Percentiles rank a stretch among this genome's conserved stretches.
phyloP scores from a whole-genome alignment of 306 rosid species.

The Begonia peltatifolia region DNA sequence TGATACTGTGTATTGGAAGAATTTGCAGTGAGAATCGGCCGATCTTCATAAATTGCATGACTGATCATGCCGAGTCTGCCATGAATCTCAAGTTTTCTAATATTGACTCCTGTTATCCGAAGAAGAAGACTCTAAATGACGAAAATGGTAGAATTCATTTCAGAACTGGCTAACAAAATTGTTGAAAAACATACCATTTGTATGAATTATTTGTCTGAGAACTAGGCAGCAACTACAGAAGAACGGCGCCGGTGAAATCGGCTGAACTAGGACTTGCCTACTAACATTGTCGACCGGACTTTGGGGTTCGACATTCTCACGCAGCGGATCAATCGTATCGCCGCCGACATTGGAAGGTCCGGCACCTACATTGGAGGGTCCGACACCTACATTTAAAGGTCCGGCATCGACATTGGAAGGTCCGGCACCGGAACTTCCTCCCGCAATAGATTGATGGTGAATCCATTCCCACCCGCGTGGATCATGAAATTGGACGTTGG shows the following conservation, averaged over 20 bases:
- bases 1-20: constrained; percentile 14
- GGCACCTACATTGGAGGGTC: too few relatives aligned
- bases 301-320: background rate
- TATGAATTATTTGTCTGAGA: constrained; percentile 48
- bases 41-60: constrained; percentile 40
- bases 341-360: constrained; percentile 2
- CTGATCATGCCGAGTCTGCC: constrained; percentile 43
- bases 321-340: background rate
- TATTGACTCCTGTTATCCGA: constrained; percentile 16
- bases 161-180: too few relatives aligned
- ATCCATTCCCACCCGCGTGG: constrained; percentile 9
- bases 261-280: constrained; percentile 17
- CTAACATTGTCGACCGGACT: background rate
- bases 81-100: constrained; percentile 55
- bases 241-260: constrained; percentile 18
- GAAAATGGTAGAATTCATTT: too few relatives aligned
- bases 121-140: background rate
- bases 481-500: background rate
- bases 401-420: background rate
- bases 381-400: too few relatives aligned
- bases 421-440: constrained; percentile 11
- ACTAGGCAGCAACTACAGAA: constrained; percentile 46
- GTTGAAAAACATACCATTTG: constrained; percentile 21
- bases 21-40: constrained; percentile 1
- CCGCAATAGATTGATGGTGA: background rate